Base-by-base conservation (phyloP, 441 rosid species). In the Pelargonium myrrhifolium region DNA sequence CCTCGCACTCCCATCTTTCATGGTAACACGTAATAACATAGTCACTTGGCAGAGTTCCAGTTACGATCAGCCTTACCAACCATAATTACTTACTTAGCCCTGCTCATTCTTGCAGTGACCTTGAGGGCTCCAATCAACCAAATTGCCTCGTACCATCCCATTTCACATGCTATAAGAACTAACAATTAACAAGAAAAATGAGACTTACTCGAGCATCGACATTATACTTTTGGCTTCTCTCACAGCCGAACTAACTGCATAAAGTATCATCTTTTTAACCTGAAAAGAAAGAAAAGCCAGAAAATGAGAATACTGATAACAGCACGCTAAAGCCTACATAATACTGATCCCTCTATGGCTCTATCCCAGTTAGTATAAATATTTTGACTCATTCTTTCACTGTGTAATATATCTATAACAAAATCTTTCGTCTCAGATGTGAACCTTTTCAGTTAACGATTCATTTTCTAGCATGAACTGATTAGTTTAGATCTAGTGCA, bases 261-360 rank as follows among this genome's bases (percentile, higher is more conserved):
- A 58, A 58, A 58, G 62, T 58, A 58, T 58, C 62, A 58, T 58
- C 35, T 58, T 58, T 58, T 58, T 58, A 22, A 58, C 24, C 62
- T 58, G 62, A 10, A 11, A 21, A 11, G 62, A n/a, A 58, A 21
- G 12, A 58, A 58, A 22, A 7, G 7, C 11, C 24, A 9, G 7
- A 58, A 3, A 58, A 22, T 20, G 24, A 11, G 49, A 43, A 43
- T 43, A 43, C 4, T 11, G 31, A 21, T 0, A 21, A 58, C 24
- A 22, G 62, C 24, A 58, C 1, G n/a, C 62, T 21, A 58, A 58
- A 58, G 62, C n/a, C n/a, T 43, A 43, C 22, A 56, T 21, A 20
- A 56, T 24, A 56, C 31, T 10, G 12, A 58, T 58, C 35, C 62
- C 15, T 58, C 62, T 58, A 21, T 14, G n/a, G n/a, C n/a, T n/a